Base-by-base conservation (phyloP, 2,329 filamentous ascomycete genomes). In the Xylaria sp. region DNA sequence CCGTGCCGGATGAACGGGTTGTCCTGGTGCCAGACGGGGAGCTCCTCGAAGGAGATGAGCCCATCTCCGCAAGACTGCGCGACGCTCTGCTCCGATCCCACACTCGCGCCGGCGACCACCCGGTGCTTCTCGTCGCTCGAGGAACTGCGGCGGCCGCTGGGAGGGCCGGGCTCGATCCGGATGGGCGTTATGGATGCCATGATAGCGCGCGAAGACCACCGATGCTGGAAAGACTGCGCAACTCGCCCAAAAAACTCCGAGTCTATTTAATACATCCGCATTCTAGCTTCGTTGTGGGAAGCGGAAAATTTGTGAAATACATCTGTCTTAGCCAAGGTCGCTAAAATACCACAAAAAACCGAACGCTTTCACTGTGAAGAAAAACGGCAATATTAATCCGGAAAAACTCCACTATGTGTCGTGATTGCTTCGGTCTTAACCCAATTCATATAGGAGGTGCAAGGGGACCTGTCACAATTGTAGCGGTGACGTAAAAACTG, bases 1-100 rank as follows among this genome's bases (percentile, higher is more conserved):
- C 86, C 85, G 33, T 81, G 81, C 53, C 79, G 80, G 63, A 91
- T 90, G 77, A 86, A 88, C 62, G 86, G 85, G 68, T 91, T 91
- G 75, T 91, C 88, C 51, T 67, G 67, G 44, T 71, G 70, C 72
- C 70, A 73, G 33, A 53, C 52, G 3, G 71, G 68, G n/a, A 72
- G 68, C 25, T 72, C 70, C 21, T 70, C 64, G 46, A 64, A 72
- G 4, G 66, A 63, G 44, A 71, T 62, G 21, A 66, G 65, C 13
- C 54, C 21, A 7, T 47, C 37, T 27, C 43, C 43, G 54, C 44
- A 29, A 60, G 61, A 25, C 21, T 10, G 44, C 13, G 47, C 37
- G 54, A n/a, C 9, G n/a, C 31, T 27, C 21, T 56, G 55, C 11
- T 25, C 44, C 10, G 58, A 25, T 9, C 56, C 55, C n/a, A 15